Evolutionary conservation across 345 rosid genomes (phyloP), one percentile per base, ranked within the genome.

Genomic region (Eucalyptus pauciflora): DNA sequence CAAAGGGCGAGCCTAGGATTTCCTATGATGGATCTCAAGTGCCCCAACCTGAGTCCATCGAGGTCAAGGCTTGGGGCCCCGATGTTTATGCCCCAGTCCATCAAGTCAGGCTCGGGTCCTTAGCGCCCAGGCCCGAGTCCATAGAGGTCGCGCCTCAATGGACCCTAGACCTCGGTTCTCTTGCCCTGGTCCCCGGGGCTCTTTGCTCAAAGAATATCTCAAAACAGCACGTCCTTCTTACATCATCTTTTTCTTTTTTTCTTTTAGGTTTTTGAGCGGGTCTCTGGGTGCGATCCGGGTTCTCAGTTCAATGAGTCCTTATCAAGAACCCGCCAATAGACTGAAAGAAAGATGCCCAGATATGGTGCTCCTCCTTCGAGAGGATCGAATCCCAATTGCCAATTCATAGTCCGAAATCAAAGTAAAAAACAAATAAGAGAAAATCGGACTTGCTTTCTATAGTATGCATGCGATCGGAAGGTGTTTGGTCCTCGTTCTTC

Each of bases 401-500:
- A 50, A 86, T 51, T 86, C 87, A 51, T 51, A 56, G 87, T 86
- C 52, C 64, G 62, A 86, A 37, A 76, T 76, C 83, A 11, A 76
- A 41, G 83, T 41, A 27, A 51, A 18, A 50, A 71, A 76, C 46
- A 6, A 76, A 37, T 6, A 20, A 20, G 48, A 37, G 50, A 33
- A 48, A 50, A 86, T 16, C 25, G 48, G 25, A 50, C 56, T n/a
- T 51, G 50, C n/a, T 71, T 24, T 5, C 67, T 11, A 71, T 79
- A 16, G 31, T 52, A 83, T 29, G 54, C 71, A 54, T 85, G 80
- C 79, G 25, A 90, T 91, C 50, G 45, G 46, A 41, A 86, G 69
- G 29, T 87, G 90, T 85, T 90, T 76, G 83, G 83, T 76, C 89
- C 92, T 86, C 94, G 88, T 89, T 88, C 88, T 88, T 67, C 95